Evolutionary conservation across 2,329 filamentous ascomycete species (phyloP).

Genomic region (Ploettnerulaceae sp.): DNA sequence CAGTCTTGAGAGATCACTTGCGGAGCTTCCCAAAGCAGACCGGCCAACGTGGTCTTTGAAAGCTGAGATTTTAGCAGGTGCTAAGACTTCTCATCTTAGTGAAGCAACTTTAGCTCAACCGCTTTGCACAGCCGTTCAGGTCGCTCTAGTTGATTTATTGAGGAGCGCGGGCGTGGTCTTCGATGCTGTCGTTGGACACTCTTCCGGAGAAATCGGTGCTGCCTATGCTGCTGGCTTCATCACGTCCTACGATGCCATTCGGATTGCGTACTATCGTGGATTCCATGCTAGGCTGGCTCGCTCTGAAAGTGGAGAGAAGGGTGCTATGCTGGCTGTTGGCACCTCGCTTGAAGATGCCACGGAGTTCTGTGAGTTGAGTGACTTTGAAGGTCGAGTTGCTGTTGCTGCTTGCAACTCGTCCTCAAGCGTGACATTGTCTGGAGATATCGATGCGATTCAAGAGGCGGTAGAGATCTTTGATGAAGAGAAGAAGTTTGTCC

Average conservation of each 20-base stretch:
- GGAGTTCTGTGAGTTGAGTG: conserved; percentile 10
- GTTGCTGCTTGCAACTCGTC: conserved; percentile 33
- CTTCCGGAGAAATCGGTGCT: conserved; percentile 44
- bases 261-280: conserved; percentile 42
- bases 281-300: conserved; percentile 28
- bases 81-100: conserved; percentile 14
- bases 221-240: conserved; percentile 40
- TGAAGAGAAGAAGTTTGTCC: conserved; percentile 14
- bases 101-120: conserved; percentile 36
- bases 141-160: conserved; percentile 41
- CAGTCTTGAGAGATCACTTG: conserved; percentile 21
- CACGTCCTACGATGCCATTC: conserved; percentile 33
- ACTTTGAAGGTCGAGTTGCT: conserved; percentile 12
- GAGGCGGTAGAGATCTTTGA: conserved; percentile 13
- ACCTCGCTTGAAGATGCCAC: conserved; percentile 21
- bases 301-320: conserved; percentile 27
- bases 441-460: conserved; percentile 21
- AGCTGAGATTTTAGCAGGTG: conserved; percentile 21
- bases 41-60: conserved; percentile 16
- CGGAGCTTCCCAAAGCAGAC: conserved; percentile 23
- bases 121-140: conserved; percentile 43
- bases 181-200: conserved; percentile 40
- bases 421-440: conserved; percentile 27
- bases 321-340: conserved; percentile 47
- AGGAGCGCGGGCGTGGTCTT: conserved; percentile 38